Evolutionary conservation across 2,329 filamentous ascomycete genomes (phyloP), one percentile per base, ranked within the genome.

Genomic region (Botrytis aclada): DNA sequence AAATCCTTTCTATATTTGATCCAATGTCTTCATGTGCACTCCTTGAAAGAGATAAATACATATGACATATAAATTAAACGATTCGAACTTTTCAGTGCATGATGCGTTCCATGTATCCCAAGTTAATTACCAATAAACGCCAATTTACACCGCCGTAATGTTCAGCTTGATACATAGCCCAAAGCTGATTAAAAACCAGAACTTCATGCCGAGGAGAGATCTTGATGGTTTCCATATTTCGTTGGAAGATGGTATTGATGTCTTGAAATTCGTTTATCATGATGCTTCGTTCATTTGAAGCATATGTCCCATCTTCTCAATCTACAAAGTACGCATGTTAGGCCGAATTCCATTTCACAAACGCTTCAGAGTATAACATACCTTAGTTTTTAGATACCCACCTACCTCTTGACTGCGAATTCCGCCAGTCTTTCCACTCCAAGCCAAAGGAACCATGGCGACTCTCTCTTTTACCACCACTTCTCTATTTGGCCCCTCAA

Each of bases 381-480:
- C 94, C 90, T 99, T 99, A 4, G 96, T 98, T 82, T 92, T 93
- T 75, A 99, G 84, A 84, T 99, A 99, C 10, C 93, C 94, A 78
- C 97, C 94, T 64, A 98, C 93, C 83, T 99, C 96, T 71, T 90
- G 88, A 79, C 95, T 95, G 74, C 89, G 88, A 75, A 98, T 93
- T 0, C 96, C 96, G 58, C 91, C 91, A 54, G 90, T 90, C 34
- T 72, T 74, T 77, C 93, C 93, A 80, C 93, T 93, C 96, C 96
- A 99, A 16, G 94, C 95, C 74, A 98, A 81, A 4, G 96, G 96
- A 73, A 99, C 91, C 96, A 99, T 99, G 2, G 95, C 91, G 20
- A 99, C 95, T 63, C 96, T 85, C 83, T 98, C 95, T 77, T 88
- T 93, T 3, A 99, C 96, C 14, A 92, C 87, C 20, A 99, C 87